Evolutionary conservation across 768 basidiomycete species (phyloP), one percentile per base, ranked within the genome.

Genomic region (Cystobasidium ongulense): DNA sequence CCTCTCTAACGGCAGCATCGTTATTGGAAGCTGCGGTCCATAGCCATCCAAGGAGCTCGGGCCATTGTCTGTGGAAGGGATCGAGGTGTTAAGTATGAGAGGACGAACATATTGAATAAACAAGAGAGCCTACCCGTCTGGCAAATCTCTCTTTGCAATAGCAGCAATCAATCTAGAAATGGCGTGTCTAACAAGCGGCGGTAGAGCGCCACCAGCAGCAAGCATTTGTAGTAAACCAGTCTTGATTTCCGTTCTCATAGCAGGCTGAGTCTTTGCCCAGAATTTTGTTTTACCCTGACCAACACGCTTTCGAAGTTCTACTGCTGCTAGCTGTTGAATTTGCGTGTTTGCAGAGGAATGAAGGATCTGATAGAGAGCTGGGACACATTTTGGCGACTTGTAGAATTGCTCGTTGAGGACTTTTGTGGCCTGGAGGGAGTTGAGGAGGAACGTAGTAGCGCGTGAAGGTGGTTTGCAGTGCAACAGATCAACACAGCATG

Each of bases 311-410:
- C 95, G 86, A 80, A 97, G 85, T 83, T 99, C 96, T 70, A 97
- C 93, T 8, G 94, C 93, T 61, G 94, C 91, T 25, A 99, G 86
- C 87, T 99, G 96, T 75, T 93, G 90, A 76, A 97, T 88, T 94
- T 99, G 79, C 18, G 71, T 57, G 25, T 57, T 74, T 3, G 23
- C 29, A 1, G 18, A 38, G 15, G 35, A 54, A 33, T 52, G 63
- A 43, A 75, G 63, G 59, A 97, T 90, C 79, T 87, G 88, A 68
- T 90, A 90, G 39, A 99, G 87, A 43, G 91, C 92, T 59, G 93
- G 87, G 76, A 99, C 94, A 80, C 93, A 96, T 83, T 85, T 83
- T 7, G 94, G 86, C 79, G 88, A 88, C 83, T 91, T 92, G 86
- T 94, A 98, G 83, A 87, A 98, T 65, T 94, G 89, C 77, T 88